Evolutionary conservation across 768 basidiomycete genomes (phyloP), one percentile per base, ranked within the genome.

Genomic region (Clitopilus hobsonii): DNA sequence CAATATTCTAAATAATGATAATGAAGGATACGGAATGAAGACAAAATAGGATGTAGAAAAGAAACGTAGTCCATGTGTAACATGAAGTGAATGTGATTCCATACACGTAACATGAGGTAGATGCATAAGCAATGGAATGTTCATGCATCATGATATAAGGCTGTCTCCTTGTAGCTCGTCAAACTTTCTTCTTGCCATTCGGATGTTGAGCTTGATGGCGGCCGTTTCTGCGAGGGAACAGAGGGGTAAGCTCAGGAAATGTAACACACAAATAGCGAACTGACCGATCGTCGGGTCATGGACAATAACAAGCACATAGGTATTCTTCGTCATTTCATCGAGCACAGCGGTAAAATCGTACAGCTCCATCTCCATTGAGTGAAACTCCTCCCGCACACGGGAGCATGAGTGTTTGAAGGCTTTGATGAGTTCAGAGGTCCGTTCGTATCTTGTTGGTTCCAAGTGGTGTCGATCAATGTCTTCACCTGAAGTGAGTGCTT

Each of bases 371-470:
- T 94, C 90, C 25, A 95, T 77, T 5, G 88, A 84, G 57, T 88
- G 82, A 64, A 95, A 95, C 57, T 94, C 92, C 63, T 91, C 88
- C 18, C 88, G 83, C 27, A 91, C 78, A 41, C 86, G 91, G 54
- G 89, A 83, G 69, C 94, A 97, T 18, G 91, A 88, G 61, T 92
- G 85, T 64, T 96, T 94, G 77, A 98, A 98, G 2, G 88, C 86
- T 72, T 98, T 98, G 73, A 99, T 88, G 56, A 97, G 82, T 70
- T 98, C 94, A 8, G 89, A 91, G 18, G 91, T 91, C 38, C 90
- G 85, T 68, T 92, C 91, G 66, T 91, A 91, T 24, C 91, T 84
- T 56, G 84, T 88, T 5, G 86, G 71, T 54, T 85, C 77, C 54
- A 92, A 75, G 54, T 77, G 68, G 51, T 80, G 77, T 8, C 71